Base-by-base conservation (phyloP, 2,329 filamentous ascomycete species). In the Cladosporium sphaerospermum region DNA sequence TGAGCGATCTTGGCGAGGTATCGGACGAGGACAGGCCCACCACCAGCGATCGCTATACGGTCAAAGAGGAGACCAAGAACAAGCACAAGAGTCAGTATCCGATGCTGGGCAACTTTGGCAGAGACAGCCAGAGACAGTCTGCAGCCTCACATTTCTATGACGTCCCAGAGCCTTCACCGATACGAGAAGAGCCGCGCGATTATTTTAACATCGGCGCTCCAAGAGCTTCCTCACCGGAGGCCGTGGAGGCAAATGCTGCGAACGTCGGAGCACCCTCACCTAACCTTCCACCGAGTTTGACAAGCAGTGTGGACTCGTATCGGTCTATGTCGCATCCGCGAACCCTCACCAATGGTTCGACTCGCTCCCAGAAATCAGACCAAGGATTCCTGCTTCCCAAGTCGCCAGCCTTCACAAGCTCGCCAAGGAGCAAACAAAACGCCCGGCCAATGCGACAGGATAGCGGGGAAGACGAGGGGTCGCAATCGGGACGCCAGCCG, bases 401-500 rank as follows among this genome's bases (percentile, higher is more conserved):
- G 42, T 67, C 68, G 9, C 68, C 74, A 7, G 63, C 64, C 4
- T 71, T 67, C 40, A 72, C 71, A 4, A 65, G 67, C 28, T 73
- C 74, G n/a, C 69, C 74, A 13, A 59, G 67, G 19, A 69, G 67
- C 54, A 61, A 66, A 41, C 63, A 75, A n/a, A 76, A 73, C 62
- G 72, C 75, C 33, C 64, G 73, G 45, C 75, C 75, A 9, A 70
- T 74, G 9, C 67, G 64, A 19, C 67, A 63, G 4, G 73, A 77
- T 53, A 83, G 81, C 28, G 84, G 82, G 1, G 79, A 81, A 54
- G 88, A 91, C 47, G 86, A 89, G 43, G 78, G 78, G 62, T 80
- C 78, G 2, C 74, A 78, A 54, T 73, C 71, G n/a, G 73, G 76
- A 10, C 23, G 23, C 23, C 23, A 28, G 7, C 23, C 23, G 23